phyloP scores from a whole-genome alignment of 768 basidiomycete species.

The Suillus cothurnatus region DNA sequence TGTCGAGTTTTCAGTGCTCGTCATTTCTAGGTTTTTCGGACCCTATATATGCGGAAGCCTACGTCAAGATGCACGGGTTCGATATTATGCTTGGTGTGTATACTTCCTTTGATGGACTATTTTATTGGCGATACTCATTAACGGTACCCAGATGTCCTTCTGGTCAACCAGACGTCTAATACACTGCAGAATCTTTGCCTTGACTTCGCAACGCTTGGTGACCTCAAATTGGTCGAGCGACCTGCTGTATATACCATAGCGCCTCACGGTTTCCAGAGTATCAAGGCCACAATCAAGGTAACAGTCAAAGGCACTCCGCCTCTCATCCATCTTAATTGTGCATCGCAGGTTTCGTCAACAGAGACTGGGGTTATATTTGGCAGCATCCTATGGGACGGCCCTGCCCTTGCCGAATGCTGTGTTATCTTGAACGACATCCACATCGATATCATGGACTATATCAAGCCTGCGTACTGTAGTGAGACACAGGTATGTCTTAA shows the following conservation, averaged over 20 bases:
- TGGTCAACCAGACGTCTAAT: slow-evolving; percentile 94
- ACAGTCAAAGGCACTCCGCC: slow-evolving; percentile 29
- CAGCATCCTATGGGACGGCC: slow-evolving; percentile 95
- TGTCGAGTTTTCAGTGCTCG: background rate
- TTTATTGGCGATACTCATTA: background rate
- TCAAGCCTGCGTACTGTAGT: slow-evolving; percentile 91
- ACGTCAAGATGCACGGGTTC: slow-evolving; percentile 97
- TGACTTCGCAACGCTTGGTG: slow-evolving; percentile 96
- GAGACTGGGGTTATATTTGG: slow-evolving; percentile 99
- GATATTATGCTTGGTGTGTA: slow-evolving; percentile 85
- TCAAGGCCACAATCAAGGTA: slow-evolving; percentile 97
- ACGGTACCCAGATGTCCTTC: slow-evolving; percentile 70
- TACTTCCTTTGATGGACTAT: slow-evolving; percentile 1
- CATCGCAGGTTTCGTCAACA: slow-evolving; percentile 76
- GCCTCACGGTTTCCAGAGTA: slow-evolving; percentile 96
- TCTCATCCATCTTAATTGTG: slow-evolving; percentile 44
- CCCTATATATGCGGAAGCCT: slow-evolving; percentile 97
- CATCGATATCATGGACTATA: slow-evolving; percentile 80
- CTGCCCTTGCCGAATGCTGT: slow-evolving; percentile 83
- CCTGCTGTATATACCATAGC: slow-evolving; percentile 91
- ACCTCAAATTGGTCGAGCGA: slow-evolving; percentile 96
- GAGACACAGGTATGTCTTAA: slow-evolving; percentile 71
- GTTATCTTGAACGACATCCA: slow-evolving; percentile 97
- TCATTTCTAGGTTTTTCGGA: slow-evolving; percentile 83
- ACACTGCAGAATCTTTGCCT: slow-evolving; percentile 96